These are phyloP conservation scores for Trypanosoma mega DNA, from an alignment of 208 protist species.

Conservation along the genomic window DNA sequence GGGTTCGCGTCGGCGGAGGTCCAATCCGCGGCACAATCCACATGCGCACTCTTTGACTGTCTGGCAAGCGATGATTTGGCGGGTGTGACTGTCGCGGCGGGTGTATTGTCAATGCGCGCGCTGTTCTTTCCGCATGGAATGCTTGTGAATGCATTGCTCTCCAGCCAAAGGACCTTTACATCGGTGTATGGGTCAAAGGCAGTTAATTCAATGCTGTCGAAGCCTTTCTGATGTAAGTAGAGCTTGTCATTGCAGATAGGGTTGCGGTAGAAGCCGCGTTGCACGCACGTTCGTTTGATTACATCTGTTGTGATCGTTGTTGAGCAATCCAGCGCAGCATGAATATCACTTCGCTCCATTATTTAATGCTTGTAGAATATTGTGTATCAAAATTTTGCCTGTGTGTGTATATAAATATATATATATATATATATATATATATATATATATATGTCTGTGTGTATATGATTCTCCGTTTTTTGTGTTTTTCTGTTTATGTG, in stretches of 20 bases:
- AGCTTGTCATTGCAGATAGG: constrained; percentile 93
- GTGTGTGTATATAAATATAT: too few species aligned
- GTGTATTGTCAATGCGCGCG: too few species aligned
- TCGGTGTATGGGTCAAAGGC: constrained; percentile 86
- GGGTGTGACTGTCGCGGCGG: not conserved
- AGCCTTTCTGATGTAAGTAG: constrained; percentile 93
- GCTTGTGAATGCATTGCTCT: constrained; percentile 82
- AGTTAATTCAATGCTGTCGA: constrained; percentile 70
- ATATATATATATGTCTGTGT: not conserved
- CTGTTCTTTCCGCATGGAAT: constrained; percentile 61
- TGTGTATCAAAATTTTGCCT: not conserved
- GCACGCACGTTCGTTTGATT: constrained; percentile 87
- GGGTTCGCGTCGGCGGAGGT: not conserved
- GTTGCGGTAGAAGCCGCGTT: constrained; percentile 87
- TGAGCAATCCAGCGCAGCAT: constrained; percentile 1
- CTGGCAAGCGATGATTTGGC: not conserved
- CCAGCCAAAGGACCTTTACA: constrained; percentile 92
- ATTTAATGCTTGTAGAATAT: not conserved
- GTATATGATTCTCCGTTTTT: not conserved
- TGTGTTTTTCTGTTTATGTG: not conserved
- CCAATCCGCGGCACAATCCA: constrained; percentile 33
- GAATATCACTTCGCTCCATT: not conserved
- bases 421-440: too few species aligned
- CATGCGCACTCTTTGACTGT: constrained; percentile 22
- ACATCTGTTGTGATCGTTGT: constrained; percentile 65